Base-by-base conservation (phyloP, 257 asterid species). In the Leptodermis oblonga region DNA sequence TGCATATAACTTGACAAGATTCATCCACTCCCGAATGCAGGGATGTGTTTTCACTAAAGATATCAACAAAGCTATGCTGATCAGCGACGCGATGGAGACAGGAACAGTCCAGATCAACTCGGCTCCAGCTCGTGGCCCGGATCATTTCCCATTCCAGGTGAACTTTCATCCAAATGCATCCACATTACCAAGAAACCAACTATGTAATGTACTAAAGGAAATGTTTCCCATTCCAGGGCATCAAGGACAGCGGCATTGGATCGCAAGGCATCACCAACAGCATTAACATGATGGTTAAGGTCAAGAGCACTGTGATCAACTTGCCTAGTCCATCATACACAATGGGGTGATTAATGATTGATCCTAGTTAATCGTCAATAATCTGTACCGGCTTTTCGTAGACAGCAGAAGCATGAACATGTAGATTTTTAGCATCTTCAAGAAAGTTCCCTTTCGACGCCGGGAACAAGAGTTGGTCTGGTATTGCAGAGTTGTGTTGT, bases 101-200 rank as follows among this genome's bases (percentile, higher is more conserved):
- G 97, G 99, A 46, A 90, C 97, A 0, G 91, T 93, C 62, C 99
- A 90, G 85, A 90, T 93, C 69, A 93, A 93, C 86, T 90, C 99
- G 0, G 96, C 99, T 33, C 99, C 99, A 0, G 97, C 99, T 42
- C 95, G 97, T 20, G 99, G 99, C 5, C 99, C 99, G 0, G 99
- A 93, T 49, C 99, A 93, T 84, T 93, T 93, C 14, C 99, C 99
- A 1, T 92, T 90, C 76, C 98, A 92, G 92, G 98, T 89, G 30
- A 79, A 62, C 1, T 62, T 60, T 45, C 22, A n/a, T 13, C 20
- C 36, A 4, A 41, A 33, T 36, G 41, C 46, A 20, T 0, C 28
- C 26, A 46, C 8, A 20, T 18, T 13, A n/a, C n/a, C 70, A 7
- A n/a, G 28, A 66, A 66, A 45, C 45, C 62, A 23, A 7, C 41